Evolutionary conservation across 345 rosid species (phyloP).

Genomic region (Citrus hindsii): DNA sequence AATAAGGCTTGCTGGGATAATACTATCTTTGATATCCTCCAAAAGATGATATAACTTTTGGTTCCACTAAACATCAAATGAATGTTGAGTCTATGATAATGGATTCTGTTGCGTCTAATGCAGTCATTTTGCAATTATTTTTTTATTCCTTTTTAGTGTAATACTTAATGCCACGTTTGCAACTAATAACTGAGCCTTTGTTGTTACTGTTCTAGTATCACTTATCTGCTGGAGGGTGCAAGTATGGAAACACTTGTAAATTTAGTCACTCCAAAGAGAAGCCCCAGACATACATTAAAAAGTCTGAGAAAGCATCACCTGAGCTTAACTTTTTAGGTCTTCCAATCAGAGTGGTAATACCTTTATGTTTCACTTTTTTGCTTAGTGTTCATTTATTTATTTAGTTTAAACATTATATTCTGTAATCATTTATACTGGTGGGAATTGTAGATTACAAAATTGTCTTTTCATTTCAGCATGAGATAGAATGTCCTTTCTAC

Average conservation of each 20-base stretch:
- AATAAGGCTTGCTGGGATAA: neutral
- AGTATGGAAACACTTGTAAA: conserved; percentile 45
- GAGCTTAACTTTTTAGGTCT: conserved; percentile 45
- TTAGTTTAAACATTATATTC: neutral
- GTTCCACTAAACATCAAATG: neutral
- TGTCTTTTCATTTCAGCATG: conserved; percentile 31
- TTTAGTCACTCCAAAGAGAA: conserved; percentile 33
- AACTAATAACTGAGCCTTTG: neutral
- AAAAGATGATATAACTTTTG: neutral
- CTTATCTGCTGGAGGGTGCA: conserved; percentile 49
- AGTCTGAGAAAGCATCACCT: conserved; percentile 13
- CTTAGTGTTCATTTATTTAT: neutral
- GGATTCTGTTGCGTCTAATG: neutral
- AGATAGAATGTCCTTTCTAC: conserved; percentile 48
- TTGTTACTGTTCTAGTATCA: conserved; percentile 30
- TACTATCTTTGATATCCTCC: neutral
- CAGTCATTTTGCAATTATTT: neutral
- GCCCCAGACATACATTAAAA: conserved; percentile 5
- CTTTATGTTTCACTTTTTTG: neutral
- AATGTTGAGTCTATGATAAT: neutral
- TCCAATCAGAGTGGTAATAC: conserved; percentile 36
- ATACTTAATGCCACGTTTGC: neutral
- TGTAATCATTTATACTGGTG: neutral
- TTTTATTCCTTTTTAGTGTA: neutral
- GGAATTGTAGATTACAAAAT: neutral